These are phyloP conservation scores for Rosa rugosa DNA, from an alignment of 306 rosid genomes.

Conservation along the genomic window DNA sequence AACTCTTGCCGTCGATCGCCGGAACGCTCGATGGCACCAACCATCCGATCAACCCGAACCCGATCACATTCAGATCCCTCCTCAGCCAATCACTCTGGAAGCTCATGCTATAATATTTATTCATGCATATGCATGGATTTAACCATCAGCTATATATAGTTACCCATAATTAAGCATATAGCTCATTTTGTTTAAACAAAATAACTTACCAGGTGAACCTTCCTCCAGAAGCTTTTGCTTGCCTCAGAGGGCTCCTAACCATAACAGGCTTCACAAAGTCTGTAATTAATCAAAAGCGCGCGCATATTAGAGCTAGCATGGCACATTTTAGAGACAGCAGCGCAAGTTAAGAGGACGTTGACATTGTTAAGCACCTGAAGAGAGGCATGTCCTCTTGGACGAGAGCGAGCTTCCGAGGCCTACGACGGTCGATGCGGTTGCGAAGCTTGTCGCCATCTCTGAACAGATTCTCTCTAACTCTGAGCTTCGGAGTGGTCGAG, in stretches of 20 bases:
- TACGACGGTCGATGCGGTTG: constrained; percentile 54
- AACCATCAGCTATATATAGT: neutral
- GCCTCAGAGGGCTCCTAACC: constrained; percentile 61
- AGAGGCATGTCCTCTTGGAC: constrained; percentile 41
- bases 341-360: neutral
- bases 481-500: neutral
- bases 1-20: constrained; percentile 78
- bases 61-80: constrained; percentile 79
- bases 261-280: constrained; percentile 59
- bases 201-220: constrained; percentile 62
- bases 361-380: constrained; percentile 36
- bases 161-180: neutral
- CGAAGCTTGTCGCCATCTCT: constrained; percentile 61
- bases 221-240: constrained; percentile 50
- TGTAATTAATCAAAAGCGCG: neutral
- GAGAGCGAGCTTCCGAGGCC: constrained; percentile 52
- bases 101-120: constrained; percentile 27
- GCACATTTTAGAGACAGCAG: neutral
- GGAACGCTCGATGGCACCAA: constrained; percentile 86
- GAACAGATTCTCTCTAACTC: neutral
- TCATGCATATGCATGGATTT: neutral
- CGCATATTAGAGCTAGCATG: neutral
- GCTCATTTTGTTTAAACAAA: neutral
- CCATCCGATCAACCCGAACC: constrained; percentile 96
- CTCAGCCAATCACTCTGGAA: constrained; percentile 85